Evolutionary conservation across 345 rosid species (phyloP), one percentile per base, ranked within the genome.

Genomic region (Raphanus raphanistrum): DNA sequence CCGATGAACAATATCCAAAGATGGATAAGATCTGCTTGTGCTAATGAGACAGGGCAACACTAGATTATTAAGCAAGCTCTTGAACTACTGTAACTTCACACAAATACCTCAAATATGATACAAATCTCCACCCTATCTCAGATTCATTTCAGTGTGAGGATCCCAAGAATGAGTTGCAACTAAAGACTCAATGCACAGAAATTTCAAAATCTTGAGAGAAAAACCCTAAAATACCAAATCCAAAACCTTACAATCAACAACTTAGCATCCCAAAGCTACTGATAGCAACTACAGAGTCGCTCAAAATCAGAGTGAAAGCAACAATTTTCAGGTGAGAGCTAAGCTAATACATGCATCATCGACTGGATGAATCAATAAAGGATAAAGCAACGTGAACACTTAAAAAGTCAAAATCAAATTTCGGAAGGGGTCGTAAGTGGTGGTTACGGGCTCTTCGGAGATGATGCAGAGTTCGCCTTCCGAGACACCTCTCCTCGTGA

Each of bases 401-500:
- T n/a, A n/a, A n/a, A 64, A 28, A 50, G 31, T 28, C 31, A 28
- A 28, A 28, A 28, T 28, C 31, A 28, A 28, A 28, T 28, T 28
- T 28, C 31, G 4, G 31, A 4, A 4, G 31, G 31, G 55, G 55
- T 48, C 55, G 33, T 27, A 21, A 21, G 50, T 27, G 73, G 41
- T 1, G 4, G 84, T 86, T 36, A 95, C 99, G 17, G 98, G 87
- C 84, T 92, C 99, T 66, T 95, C 94, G 60, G 97, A 95, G 72
- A 95, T 86, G 79, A 95, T 91, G 75, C 98, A 95, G 74, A 92
- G 98, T 79, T 95, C 91, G 69, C 96, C 98, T 58, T 84, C 88
- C 61, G 94, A 60, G 74, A 95, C 86, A 17, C 97, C 94, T 85
- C 80, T 79, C 74, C 81, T 84, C n/a, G 92, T 82, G 87, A 92